Evolutionary conservation across 2,329 filamentous ascomycete genomes (phyloP), one percentile per base, ranked within the genome.

Genomic region (Sclerotinia nivalis): DNA sequence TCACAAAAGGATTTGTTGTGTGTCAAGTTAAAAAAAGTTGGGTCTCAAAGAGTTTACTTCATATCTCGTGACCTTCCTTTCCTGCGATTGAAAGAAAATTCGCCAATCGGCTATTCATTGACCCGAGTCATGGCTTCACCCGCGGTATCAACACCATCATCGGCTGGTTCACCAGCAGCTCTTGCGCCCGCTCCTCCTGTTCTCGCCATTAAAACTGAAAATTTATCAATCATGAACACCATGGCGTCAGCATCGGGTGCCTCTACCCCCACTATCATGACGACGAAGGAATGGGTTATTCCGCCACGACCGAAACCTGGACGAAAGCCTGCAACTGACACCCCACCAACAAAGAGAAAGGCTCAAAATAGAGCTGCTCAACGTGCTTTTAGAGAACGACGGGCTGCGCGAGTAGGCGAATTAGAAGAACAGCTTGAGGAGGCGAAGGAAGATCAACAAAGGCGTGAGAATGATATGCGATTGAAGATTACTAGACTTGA

Each of bases 321-420:
- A 62, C 89, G 95, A 75, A 98, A 98, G 84, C 94, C 95, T 4
- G 93, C 93, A 60, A 96, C 93, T 49, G 94, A 97, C 78, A 96
- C 94, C 66, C 93, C 94, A 20, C 92, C 92, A 1, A 97, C 93
- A 56, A 97, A 97, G 83, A 89, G 96, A 74, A 96, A 97, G 83
- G 92, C 93, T 1, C 96, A 98, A 82, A 98, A 98, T 80, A 88
- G 96, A 71, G 92, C 93, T 60, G 95, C 95, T 4, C 95, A 98
- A 82, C 86, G 95, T 70, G 93, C 92, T 1, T 98, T 98, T 80
- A 87, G 95, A 47, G 93, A 97, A 81, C 86, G 95, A 70, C 88
- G 95, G 73, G 93, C 93, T 2, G 92, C 93, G 34, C 91, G 93
- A 52, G 92, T 97, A 9, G 90, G 91, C 52, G 94, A 91, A 78